Evolutionary conservation across 148 eudicot genomes (phyloP), one percentile per base, ranked within the genome.

Genomic region (Rhododendron ovatum): DNA sequence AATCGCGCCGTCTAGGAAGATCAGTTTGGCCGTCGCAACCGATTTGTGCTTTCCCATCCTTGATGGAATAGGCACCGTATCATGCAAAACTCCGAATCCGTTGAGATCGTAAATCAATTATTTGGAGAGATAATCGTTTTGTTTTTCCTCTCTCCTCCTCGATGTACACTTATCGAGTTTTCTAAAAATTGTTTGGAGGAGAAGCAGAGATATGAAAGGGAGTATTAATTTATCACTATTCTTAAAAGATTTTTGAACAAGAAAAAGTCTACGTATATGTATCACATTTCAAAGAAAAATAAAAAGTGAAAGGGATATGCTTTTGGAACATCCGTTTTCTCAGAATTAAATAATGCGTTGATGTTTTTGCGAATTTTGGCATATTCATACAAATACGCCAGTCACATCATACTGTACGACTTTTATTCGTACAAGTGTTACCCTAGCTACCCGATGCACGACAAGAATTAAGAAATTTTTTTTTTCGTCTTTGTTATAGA

Each of bases 11-110:
- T 89, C 86, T 4, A 39, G 13, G 41, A 85, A 84, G n/a, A 91
- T 86, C 48, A 91, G 39, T 45, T 91, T 91, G 0, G 87, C 92
- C 7, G 92, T 91, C 15, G 63, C 69, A 2, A 22, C 43, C 1
- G 82, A 41, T 5, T 13, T 69, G 2, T 6, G 20, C 33, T 71
- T 71, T 71, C 76, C 76, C 76, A 71, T 71, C 76, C 9, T 8
- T 69, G 39, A 28, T 9, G 37, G 20, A 18, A 26, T 4, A 37
- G 50, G 50, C 63, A 10, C 51, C 8, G 28, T 28, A 8, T 43
- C 75, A 57, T 57, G 65, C n/a, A 15, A 33, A 30, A 67, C 74
- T 67, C 15, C 3, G 33, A 67, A 2, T 28, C 5, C 3, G 20
- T 15, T 0, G 20, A 30, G 8, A 8, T 1, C 33, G 5, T 67